phyloP scores from a whole-genome alignment of 2,329 filamentous ascomycete species.

The Domatiomyces globalis region DNA sequence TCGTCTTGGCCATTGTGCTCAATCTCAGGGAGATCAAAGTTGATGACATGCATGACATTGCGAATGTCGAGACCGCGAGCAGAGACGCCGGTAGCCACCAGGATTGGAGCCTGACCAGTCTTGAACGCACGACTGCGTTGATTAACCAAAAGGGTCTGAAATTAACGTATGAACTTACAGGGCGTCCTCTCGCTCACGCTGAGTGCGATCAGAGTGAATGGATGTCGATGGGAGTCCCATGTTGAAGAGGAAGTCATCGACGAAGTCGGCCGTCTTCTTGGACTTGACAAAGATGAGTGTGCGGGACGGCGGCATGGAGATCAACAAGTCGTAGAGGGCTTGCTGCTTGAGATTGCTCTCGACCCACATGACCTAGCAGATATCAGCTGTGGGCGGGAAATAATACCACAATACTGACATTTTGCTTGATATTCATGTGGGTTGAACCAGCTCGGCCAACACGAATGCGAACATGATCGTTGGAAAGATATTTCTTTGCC shows the following conservation, averaged over 20 bases:
- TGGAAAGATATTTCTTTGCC: constrained; percentile 59
- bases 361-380: constrained; percentile 45
- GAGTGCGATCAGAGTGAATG: constrained; percentile 75
- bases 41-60: constrained; percentile 82
- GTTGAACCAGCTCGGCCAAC: constrained; percentile 78
- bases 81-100: constrained; percentile 74
- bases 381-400: constrained; percentile 7
- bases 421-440: constrained; percentile 69
- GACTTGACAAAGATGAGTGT: constrained; percentile 85
- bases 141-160: constrained; percentile 10
- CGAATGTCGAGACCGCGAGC: constrained; percentile 70
- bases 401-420: constrained; percentile 25
- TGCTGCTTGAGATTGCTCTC: constrained; percentile 54
- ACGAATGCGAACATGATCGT: constrained; percentile 63
- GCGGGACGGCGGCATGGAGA: constrained; percentile 54
- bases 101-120: constrained; percentile 56
- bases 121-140: constrained; percentile 56
- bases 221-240: constrained; percentile 66
- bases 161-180: constrained; percentile 40
- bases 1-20: constrained; percentile 79
- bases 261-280: constrained; percentile 60
- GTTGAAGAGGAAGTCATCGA: constrained; percentile 83
- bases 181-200: constrained; percentile 81
- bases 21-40: constrained; percentile 68
- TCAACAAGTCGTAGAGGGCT: constrained; percentile 57